A percentile compares a stretch with the other conserved stretches of the same genome.
Evolutionary conservation across 805 yeast species (phyloP).

Genomic region (Metschnikowia cubensis): DNA sequence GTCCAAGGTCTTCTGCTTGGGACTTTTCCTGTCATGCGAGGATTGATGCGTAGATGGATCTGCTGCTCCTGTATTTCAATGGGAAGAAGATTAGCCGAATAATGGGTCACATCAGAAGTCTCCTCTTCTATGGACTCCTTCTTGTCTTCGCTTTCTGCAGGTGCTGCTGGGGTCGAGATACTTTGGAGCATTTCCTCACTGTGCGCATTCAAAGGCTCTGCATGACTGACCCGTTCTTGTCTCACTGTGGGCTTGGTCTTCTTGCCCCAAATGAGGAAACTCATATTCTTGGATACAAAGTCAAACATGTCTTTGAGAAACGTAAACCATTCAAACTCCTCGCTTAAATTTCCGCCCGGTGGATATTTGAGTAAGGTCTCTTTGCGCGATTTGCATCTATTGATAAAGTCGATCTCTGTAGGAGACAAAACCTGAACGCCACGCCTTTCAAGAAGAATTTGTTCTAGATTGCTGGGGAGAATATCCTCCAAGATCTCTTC

Average conservation of each 20-base stretch:
- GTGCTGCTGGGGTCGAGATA: neutral
- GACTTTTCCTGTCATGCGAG: conserved; percentile 24
- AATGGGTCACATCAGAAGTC: conserved; percentile 22
- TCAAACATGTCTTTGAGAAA: conserved; percentile 77
- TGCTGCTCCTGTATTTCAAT: conserved; percentile 44
- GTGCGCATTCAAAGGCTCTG: conserved; percentile 12
- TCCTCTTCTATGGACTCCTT: neutral
- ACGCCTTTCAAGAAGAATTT: conserved; percentile 38
- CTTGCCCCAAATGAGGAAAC: conserved; percentile 68
- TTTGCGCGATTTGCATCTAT: conserved; percentile 68
- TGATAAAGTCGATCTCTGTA: conserved; percentile 74
- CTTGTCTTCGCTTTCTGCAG: neutral
- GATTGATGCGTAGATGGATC: conserved; percentile 36
- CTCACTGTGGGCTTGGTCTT: conserved; percentile 26
- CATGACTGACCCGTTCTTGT: neutral
- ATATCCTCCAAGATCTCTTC: conserved; percentile 69
- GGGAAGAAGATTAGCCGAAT: conserved; percentile 35
- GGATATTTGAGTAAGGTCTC: conserved; percentile 50
- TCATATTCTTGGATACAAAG: conserved; percentile 71
- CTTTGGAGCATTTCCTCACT: conserved; percentile 16
- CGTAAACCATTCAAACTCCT: conserved; percentile 80
- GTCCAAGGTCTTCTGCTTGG: conserved; percentile 73
- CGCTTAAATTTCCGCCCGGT: conserved; percentile 51
- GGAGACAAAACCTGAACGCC: conserved; percentile 51
- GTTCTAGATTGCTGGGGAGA: conserved; percentile 64